Evolutionary conservation across 2,329 filamentous ascomycete genomes (phyloP).

Genomic region (Macrophomina tecta): DNA sequence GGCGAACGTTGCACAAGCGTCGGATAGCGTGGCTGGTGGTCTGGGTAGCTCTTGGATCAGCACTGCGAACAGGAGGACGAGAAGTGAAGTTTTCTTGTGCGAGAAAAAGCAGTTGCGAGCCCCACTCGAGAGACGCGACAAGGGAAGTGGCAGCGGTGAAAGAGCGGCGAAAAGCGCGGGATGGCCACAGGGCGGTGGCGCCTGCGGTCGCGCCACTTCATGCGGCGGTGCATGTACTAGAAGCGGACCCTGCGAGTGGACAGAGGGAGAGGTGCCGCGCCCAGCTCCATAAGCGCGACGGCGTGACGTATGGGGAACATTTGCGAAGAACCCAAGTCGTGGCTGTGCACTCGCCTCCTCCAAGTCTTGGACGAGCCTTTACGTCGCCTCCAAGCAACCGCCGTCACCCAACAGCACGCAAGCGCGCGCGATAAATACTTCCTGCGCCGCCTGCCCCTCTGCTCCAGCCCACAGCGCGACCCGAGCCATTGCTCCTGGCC

Average conservation of each 20-base stretch:
- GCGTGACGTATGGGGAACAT: conserved; percentile 12
- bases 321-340: not conserved
- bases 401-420: not conserved
- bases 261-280: not conserved
- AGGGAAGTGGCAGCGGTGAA: conserved; percentile 15
- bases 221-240: conserved; percentile 1
- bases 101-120: not conserved
- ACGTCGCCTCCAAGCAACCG: conserved; percentile 9
- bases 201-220: not conserved
- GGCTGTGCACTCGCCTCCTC: conserved; percentile 21
- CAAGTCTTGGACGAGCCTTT: conserved; percentile 4
- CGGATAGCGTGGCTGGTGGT: not conserved
- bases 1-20: conserved; percentile 13
- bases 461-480: not conserved
- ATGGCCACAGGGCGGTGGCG: not conserved
- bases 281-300: conserved; percentile 2
- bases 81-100: not conserved
- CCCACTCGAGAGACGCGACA: not conserved
- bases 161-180: conserved; percentile 13
- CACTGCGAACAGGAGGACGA: not conserved
- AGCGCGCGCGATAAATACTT: conserved; percentile 9
- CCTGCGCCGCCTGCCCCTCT: not conserved
- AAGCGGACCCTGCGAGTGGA: not conserved
- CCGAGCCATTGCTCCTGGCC: not conserved
- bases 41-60: not conserved